Base-by-base conservation (phyloP, 106 monocot species). In the Acanthochlamys bracteata region DNA sequence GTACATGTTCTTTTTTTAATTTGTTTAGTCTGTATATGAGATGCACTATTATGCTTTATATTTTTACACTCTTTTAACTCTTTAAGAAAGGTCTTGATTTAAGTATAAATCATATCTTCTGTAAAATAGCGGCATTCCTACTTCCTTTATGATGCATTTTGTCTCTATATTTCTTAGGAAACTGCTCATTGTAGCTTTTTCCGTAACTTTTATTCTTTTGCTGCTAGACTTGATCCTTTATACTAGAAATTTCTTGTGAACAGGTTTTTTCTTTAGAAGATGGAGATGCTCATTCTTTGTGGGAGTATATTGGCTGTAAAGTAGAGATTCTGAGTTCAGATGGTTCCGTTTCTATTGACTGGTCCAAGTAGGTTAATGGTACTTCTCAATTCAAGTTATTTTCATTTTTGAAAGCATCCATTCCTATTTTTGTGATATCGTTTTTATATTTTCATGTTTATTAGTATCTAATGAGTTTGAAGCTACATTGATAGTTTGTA, bases 351-450 rank as follows among this genome's bases (percentile, higher is more conserved):
- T 21, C 53, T 24, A 46, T 86, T 75, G 93, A 86, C 64, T 94
- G 93, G 89, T 84, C 86, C 80, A 79, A 74, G 89, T 86, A 82
- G 64, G 87, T 74, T 73, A 25, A 39, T 60, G 15, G 16, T 64
- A 45, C 23, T 12, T 43, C n/a, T n/a, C n/a, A n/a, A n/a, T n/a
- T n/a, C n/a, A n/a, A n/a, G n/a, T 22, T 43, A 23, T 45, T 20
- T 20, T 7, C 11, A 10, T 16, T n/a, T 54, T 19, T 16, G n/a
- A 54, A 8, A 46, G 8, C 8, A 10, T 10, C 45, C 8, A 46
- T 14, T 46, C 11, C 45, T 46, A 46, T 46, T 46, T 46, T 46
- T 46, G 45, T 46, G 8, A 14, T 46, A 14, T 10, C 8, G 14
- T 46, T 10, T 46, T 10, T 46, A 14, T 46, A 10, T 10, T 8